These are phyloP conservation scores for Eucalyptus regnans DNA, from an alignment of 345 rosid species.

Conservation along the genomic window DNA sequence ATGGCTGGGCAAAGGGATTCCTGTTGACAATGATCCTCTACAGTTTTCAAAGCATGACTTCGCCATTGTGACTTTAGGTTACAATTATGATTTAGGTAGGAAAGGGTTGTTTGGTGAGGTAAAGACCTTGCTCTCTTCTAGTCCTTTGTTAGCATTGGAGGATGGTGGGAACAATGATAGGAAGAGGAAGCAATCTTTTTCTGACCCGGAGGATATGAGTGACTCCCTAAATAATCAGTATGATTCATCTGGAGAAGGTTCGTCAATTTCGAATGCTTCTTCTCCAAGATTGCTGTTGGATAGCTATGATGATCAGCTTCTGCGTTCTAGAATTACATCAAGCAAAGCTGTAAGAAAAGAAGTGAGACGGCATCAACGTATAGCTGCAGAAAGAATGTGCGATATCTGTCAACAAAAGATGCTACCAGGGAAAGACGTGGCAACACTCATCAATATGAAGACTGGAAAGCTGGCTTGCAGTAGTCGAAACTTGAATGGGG, in stretches of 20 bases:
- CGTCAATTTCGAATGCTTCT: slow-evolving; percentile 25
- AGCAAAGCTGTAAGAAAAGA: slow-evolving; percentile 59
- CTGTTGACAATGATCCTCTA: slow-evolving; percentile 11
- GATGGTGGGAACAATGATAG: slow-evolving; percentile 18
- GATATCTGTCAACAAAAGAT: slow-evolving; percentile 89
- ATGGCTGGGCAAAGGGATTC: slow-evolving; percentile 56
- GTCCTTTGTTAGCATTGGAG: slow-evolving; percentile 15
- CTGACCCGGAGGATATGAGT: slow-evolving; percentile 75
- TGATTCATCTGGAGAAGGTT: slow-evolving; percentile 65
- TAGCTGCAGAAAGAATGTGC: slow-evolving; percentile 80
- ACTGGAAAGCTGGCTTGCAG: slow-evolving; percentile 77
- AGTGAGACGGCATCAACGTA: slow-evolving; percentile 66
- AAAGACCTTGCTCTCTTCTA: slow-evolving; percentile 39
- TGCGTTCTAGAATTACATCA: slow-evolving; percentile 40
- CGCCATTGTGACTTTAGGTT: slow-evolving; percentile 54
- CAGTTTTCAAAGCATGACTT: slow-evolving; percentile 49
- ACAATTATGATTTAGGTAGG: slow-evolving; percentile 62
- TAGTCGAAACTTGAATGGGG: slow-evolving; percentile 78
- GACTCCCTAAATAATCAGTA: slow-evolving; percentile 45
- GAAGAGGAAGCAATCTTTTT: slow-evolving; percentile 63
- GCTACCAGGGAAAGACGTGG: slow-evolving; percentile 78
- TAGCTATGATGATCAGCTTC: slow-evolving; percentile 43
- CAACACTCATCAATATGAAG: slow-evolving; percentile 64
- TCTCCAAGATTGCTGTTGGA: slow-evolving; percentile 39
- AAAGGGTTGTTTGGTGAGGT: slow-evolving; percentile 47